Evolutionary conservation across 2,329 filamentous ascomycete genomes (phyloP).

Genomic region (Fusarium albosuccineum): DNA sequence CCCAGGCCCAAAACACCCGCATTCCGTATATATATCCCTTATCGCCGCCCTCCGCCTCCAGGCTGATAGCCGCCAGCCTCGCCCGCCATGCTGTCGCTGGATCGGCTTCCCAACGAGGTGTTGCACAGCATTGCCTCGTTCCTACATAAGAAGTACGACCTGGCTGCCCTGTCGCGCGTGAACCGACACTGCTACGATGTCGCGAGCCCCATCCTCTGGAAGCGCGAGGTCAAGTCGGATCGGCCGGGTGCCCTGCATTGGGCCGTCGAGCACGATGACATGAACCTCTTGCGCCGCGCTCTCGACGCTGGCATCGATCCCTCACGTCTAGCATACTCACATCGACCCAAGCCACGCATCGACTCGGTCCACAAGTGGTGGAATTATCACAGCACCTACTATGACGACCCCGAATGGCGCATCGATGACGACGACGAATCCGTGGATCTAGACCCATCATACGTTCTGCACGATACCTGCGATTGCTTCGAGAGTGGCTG

Average conservation of each 20-base stretch:
- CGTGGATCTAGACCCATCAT: slow-evolving; percentile 44
- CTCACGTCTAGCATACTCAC: slow-evolving; percentile 42
- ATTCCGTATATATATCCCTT: slow-evolving; percentile 9
- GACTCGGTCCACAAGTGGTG: slow-evolving; percentile 43
- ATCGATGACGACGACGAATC: slow-evolving; percentile 44
- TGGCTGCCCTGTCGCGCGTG: slow-evolving; percentile 42
- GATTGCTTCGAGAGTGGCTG: slow-evolving; percentile 45
- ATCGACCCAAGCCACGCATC: slow-evolving; percentile 46
- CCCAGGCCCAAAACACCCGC: slow-evolving; percentile 12
- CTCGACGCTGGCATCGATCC: slow-evolving; percentile 43
- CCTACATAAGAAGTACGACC: slow-evolving; percentile 45
- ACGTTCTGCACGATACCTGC: slow-evolving; percentile 43
- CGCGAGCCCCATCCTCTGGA: slow-evolving; percentile 46
- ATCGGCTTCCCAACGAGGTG: slow-evolving; percentile 49
- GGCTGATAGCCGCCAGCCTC: slow-evolving; percentile 30
- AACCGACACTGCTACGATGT: slow-evolving; percentile 45
- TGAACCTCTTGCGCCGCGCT: slow-evolving; percentile 39
- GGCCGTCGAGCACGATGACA: slow-evolving; percentile 43
- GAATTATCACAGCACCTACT: slow-evolving; percentile 46
- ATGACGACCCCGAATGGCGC: slow-evolving; percentile 44
- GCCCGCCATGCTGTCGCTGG: slow-evolving; percentile 47
- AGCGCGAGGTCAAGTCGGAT: slow-evolving; percentile 44
- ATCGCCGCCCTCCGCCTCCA: slow-evolving; percentile 5
- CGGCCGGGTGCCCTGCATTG: slow-evolving; percentile 46
- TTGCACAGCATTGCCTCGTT: slow-evolving; percentile 42